Base-by-base conservation (phyloP, 805 yeast genomes). In the Kregervanrija pseudodelftensis region DNA sequence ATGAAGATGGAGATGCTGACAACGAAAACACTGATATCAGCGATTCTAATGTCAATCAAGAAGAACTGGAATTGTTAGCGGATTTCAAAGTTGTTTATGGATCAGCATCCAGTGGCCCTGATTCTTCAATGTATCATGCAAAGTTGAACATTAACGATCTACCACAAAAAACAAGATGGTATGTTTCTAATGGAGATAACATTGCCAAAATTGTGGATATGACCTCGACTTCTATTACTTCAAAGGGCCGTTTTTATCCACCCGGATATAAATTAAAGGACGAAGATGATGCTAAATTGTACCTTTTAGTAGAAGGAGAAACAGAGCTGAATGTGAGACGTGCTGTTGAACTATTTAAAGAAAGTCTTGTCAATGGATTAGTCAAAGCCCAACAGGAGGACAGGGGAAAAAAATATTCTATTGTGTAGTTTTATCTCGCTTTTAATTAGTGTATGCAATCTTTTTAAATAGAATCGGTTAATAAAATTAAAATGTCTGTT, bases 121-220 rank as follows among this genome's bases (percentile, higher is more conserved):
- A 72, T 46, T 60, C 61, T 41, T 62, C 74, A 28, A 58, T 66
- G 16, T 87, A 69, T 64, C 82, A 79, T 51, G 85, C 95, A 0
- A 73, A 79, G 33, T 71, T 91, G 39, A 76, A 78, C 40, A 80
- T 91, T 51, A 91, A 91, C 53, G 97, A 93, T 60, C 69, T 85
- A 32, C 95, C 98, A 0, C 88, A 84, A 56, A 69, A 73, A 22
- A 85, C 85, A 0, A 68, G 96, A 55, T 84, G 95, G 95, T 70
- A 69, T 44, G 85, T 84, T 2, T 78, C 89, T 3, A 82, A 80
- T 53, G 74, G 82, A 33, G 81, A 82, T 1, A 80, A 78, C 38
- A 66, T 83, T 35, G 61, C 76, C 1, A 76, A 76, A 54, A 73
- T 89, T 39, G 79, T 78, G 37, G 95, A 88, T 41, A 67, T 78